phyloP scores from a whole-genome alignment of 768 basidiomycete species.

The Collybiopsis confluens region DNA sequence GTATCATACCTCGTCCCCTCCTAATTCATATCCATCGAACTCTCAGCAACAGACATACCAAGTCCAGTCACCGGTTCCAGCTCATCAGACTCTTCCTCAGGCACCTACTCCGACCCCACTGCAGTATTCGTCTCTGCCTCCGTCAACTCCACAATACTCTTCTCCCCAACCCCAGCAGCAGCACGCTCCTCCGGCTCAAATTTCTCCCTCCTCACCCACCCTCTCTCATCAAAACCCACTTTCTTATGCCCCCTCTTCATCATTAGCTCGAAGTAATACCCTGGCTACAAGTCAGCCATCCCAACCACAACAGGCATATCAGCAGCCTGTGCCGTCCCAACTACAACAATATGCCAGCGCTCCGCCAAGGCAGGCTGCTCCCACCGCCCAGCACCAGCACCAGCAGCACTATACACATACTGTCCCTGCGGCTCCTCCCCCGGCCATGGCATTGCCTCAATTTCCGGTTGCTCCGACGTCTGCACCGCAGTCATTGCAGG shows the following conservation, averaged over 20 bases:
- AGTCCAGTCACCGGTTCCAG: slow-evolving; percentile 15
- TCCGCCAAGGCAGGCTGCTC: slow-evolving; percentile 18
- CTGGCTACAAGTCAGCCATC: slow-evolving; percentile 7
- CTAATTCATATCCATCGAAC: neutral
- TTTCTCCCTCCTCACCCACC: slow-evolving; percentile 13
- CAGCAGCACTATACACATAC: slow-evolving; percentile 25
- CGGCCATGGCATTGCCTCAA: slow-evolving; percentile 38
- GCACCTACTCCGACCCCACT: slow-evolving; percentile 9
- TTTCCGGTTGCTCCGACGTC: slow-evolving; percentile 66
- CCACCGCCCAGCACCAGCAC: slow-evolving; percentile 20
- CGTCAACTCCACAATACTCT: slow-evolving; percentile 9
- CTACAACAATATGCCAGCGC: slow-evolving; percentile 19
- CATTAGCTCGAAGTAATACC: slow-evolving; percentile 26
- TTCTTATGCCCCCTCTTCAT: slow-evolving; percentile 23
- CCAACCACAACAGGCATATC: slow-evolving; percentile 16
- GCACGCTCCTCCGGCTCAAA: slow-evolving; percentile 13
- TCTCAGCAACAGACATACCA: slow-evolving; percentile 2
- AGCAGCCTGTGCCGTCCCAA: slow-evolving; percentile 15
- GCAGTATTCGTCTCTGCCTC: slow-evolving; percentile 12
- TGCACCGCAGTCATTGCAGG: slow-evolving; percentile 45
- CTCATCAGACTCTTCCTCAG: slow-evolving; percentile 15
- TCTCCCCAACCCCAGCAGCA: slow-evolving; percentile 16
- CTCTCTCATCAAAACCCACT: slow-evolving; percentile 31
- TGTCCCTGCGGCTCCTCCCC: slow-evolving; percentile 25
- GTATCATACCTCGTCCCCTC: slow-evolving; percentile 11